Base-by-base conservation (phyloP, 2,329 filamentous ascomycete species). In the Scytalidium sp. region DNA sequence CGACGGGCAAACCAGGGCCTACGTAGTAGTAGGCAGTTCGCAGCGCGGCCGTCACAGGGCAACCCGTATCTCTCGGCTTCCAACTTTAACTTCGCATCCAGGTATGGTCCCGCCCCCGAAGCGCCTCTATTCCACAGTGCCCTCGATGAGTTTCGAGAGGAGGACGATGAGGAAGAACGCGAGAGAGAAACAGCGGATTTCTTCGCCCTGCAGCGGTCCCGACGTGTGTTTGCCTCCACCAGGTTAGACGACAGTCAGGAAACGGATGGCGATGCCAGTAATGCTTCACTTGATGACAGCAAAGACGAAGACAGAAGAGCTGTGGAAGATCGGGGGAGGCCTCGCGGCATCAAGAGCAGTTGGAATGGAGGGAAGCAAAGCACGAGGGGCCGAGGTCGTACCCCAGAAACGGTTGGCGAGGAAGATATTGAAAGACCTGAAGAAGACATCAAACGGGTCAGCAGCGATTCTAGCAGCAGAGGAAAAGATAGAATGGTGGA, bases 71-170 rank as follows among this genome's bases (percentile, higher is more conserved):
- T 89, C 63, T 80, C 78, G 11, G 78, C 81, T 41, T 90, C 81
- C 17, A 81, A 83, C 59, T 92, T 95, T 54, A 85, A 84, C 23
- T 96, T 96, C 66, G 83, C 87, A 22, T 90, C 89, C 10, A 81
- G 91, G 45, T 84, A 88, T 53, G 81, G 87, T 3, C 77, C 83
- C 41, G 76, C 76, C 19, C 86, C 89, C 50, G 88, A 91, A 58
- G 92, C 93, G 9, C 94, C 94, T 49, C 76, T 99, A n/a, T 97
- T 99, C 68, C 91, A 94, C 69, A 96, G 90, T 63, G 85, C 89
- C 3, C 82, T 91, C 15, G 91, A 96, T 67, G 90, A 95, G 64
- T 94, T 95, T 56, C 84, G 88, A 54, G 92, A 97, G 69, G 90
- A 95, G 64, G 92, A 97, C 56, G 93, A 97, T 54, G 92, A 94